Evolutionary conservation across 2,329 filamentous ascomycete genomes (phyloP).

Genomic region (Monosporascus ibericus): DNA sequence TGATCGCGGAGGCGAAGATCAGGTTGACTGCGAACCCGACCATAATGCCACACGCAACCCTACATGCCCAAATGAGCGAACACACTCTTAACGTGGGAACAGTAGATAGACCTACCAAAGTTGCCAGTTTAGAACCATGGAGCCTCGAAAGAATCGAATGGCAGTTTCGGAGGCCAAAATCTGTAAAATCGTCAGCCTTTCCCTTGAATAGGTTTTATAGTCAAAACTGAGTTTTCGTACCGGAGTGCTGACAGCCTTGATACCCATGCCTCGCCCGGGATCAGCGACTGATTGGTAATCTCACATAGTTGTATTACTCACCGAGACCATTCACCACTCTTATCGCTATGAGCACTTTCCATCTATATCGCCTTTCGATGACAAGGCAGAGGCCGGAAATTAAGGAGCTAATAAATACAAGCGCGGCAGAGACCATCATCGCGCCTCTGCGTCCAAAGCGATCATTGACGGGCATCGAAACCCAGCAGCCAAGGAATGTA

Average conservation of each 20-base stretch:
- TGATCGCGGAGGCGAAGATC: conserved; percentile 18
- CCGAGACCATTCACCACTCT: conserved; percentile 30
- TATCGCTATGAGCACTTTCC: conserved; percentile 25
- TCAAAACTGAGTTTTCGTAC: not conserved
- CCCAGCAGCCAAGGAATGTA: conserved; percentile 27
- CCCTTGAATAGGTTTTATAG: not conserved
- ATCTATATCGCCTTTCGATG: conserved; percentile 6
- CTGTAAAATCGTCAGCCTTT: not conserved
- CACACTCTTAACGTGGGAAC: not conserved
- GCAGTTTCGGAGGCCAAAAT: conserved; percentile 37
- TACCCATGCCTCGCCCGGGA: conserved; percentile 29
- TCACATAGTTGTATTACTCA: conserved; percentile 13
- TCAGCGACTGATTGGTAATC: not conserved
- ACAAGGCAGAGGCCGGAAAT: conserved; percentile 16
- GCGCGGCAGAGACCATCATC: conserved; percentile 26
- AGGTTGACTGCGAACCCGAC: conserved; percentile 15
- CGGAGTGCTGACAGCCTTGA: conserved; percentile 37
- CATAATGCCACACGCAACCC: conserved; percentile 4
- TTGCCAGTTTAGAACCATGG: conserved; percentile 36
- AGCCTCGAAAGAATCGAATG: conserved; percentile 36
- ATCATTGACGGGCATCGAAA: conserved; percentile 31
- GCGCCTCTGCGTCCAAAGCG: conserved; percentile 30
- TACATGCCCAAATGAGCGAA: not conserved
- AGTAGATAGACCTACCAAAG: conserved; percentile 23
- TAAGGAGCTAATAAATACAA: conserved; percentile 29